A percentile compares a stretch with the other conserved stretches of the same genome.
phyloP scores from a whole-genome alignment of 768 basidiomycete species.

The Xerocomellus dryophilus region DNA sequence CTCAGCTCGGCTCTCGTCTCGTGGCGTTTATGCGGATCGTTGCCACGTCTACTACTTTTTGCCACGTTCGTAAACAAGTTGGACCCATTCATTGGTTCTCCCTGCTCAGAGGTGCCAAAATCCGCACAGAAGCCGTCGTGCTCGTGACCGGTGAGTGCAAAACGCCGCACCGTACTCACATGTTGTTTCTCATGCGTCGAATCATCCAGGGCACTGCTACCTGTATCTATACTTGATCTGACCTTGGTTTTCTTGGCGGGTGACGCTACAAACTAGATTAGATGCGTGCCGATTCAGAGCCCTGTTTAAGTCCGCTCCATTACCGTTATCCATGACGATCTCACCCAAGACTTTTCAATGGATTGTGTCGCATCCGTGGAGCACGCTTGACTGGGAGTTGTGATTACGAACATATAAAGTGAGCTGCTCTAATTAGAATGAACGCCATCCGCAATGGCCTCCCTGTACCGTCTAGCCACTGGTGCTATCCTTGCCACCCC shows the following conservation, averaged over 20 bases:
- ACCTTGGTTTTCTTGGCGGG: constrained; percentile 11
- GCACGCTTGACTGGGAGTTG: background rate
- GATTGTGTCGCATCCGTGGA: background rate
- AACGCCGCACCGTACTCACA: background rate
- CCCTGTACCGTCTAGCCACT: constrained; percentile 7
- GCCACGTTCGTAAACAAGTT: background rate
- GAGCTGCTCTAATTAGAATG: background rate
- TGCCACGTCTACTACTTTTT: background rate
- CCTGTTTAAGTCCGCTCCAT: constrained; percentile 21
- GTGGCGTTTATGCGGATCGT: constrained; percentile 27
- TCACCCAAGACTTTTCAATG: background rate
- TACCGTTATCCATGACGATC: constrained; percentile 13
- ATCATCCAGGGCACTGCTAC: background rate
- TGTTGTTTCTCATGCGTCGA: background rate
- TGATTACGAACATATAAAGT: constrained; percentile 19
- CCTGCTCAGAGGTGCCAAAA: background rate
- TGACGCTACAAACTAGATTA: background rate
- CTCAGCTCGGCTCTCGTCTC: background rate
- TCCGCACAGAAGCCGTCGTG: background rate
- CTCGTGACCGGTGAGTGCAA: background rate
- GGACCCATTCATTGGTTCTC: background rate
- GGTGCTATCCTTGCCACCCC: constrained; percentile 5
- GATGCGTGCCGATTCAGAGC: background rate
- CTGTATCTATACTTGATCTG: background rate
- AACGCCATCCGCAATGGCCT: constrained; percentile 13